These are phyloP conservation scores for Paramecium pentaurelia DNA, from an alignment of 73 alveolate genomes.

Conservation along the genomic window DNA sequence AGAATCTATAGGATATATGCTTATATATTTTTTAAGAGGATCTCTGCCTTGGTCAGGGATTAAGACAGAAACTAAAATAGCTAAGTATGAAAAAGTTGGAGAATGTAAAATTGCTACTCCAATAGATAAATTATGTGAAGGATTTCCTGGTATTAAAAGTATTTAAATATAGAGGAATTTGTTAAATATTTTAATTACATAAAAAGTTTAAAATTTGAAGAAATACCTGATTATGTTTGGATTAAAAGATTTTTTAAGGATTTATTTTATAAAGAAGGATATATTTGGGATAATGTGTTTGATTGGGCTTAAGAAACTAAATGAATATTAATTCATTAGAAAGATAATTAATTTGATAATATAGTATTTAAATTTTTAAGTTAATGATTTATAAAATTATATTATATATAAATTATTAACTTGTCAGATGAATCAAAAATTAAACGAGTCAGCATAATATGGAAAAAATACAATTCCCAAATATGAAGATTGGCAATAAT, in stretches of 20 bases:
- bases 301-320: slow-evolving; percentile 61
- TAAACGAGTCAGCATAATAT: no score
- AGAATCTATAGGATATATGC: slow-evolving; percentile 81
- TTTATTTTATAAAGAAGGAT: slow-evolving; percentile 63
- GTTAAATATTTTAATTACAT: slow-evolving; percentile 82
- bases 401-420: no score
- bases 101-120: slow-evolving; percentile 77
- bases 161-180: slow-evolving; percentile 60
- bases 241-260: slow-evolving; percentile 82
- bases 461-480: no score
- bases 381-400: no score
- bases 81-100: slow-evolving; percentile 76
- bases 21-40: slow-evolving; percentile 87
- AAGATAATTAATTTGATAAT: no score
- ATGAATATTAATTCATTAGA: neutral
- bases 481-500: no score
- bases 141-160: slow-evolving; percentile 73
- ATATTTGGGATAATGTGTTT: slow-evolving; percentile 64
- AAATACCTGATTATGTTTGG: slow-evolving; percentile 88
- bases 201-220: slow-evolving; percentile 84
- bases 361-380: no score
- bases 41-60: slow-evolving; percentile 91
- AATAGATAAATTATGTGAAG: slow-evolving; percentile 79
- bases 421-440: no score
- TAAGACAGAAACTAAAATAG: slow-evolving; percentile 73